Evolutionary conservation across 768 basidiomycete species (phyloP), one percentile per base, ranked within the genome.

Genomic region (Albatrellus ellisii): DNA sequence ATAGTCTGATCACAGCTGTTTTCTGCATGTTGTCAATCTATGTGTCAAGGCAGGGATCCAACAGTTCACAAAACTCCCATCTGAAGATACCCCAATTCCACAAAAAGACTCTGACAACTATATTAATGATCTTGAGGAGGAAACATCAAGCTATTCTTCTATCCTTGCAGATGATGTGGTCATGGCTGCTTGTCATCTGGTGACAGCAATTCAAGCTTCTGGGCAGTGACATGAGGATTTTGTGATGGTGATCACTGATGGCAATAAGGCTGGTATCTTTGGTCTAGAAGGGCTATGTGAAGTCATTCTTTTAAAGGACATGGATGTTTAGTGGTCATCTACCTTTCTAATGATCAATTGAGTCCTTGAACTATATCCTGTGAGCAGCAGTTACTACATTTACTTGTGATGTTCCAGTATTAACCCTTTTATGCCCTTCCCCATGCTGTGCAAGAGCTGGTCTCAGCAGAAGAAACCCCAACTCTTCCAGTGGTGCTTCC

Each of bases 321-420:
- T 52, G 18, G 60, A 63, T 15, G 61, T 55, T 0, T 46, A 56
- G 22, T 65, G 62, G 63, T 63, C 61, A 10, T 61, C 61, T 14
- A 59, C 53, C 8, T 58, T 50, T 45, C 44, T 58, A 1, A 63
- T 65, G 63, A 56, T 62, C 46, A 59, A 58, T 11, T 50, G 57
- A 10, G 36, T 61, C 14, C 33, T 53, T 17, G 14, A 10, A 71
- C 44, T 36, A 5, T 5, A n/a, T 21, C 35, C 12, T 5, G 29
- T 31, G 15, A 12, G 29, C 15, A 12, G 29, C 29, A n/a, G n/a
- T n/a, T n/a, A n/a, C n/a, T n/a, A n/a, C 4, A 31, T 12, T 31
- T 45, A 14, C 15, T 33, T 33, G 36, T 34, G 20, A 14, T 15
- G 5, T 34, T 27, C 18, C 15, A 6, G 12, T 5, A 36, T 21